Evolutionary conservation across 2,329 filamentous ascomycete species (phyloP).

Genomic region (Aspergillus thermomutatus): DNA sequence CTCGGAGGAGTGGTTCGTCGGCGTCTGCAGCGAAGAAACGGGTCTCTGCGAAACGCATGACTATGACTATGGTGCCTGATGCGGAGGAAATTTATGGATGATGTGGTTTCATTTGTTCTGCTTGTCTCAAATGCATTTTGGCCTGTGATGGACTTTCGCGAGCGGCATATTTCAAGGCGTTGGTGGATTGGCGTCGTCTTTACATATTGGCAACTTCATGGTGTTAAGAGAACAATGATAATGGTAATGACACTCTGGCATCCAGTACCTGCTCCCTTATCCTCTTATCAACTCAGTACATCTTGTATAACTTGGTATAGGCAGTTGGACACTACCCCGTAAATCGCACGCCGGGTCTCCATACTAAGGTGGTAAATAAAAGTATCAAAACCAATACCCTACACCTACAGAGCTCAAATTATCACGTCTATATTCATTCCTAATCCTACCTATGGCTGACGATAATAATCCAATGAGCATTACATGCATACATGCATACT

Average conservation of each 20-base stretch:
- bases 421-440: neutral
- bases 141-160: neutral
- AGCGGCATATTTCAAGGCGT: neutral
- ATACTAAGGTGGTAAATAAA: neutral
- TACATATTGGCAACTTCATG: neutral
- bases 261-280: neutral
- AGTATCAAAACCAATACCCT: neutral
- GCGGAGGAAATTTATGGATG: slow-evolving; percentile 35
- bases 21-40: slow-evolving; percentile 20
- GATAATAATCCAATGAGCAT: neutral
- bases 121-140: neutral
- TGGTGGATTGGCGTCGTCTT: neutral
- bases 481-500: neutral
- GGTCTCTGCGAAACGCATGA: slow-evolving; percentile 23
- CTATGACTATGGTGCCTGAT: slow-evolving; percentile 36
- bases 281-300: neutral
- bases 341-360: no score
- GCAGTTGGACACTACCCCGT: neutral
- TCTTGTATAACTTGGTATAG: neutral
- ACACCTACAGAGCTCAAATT: neutral
- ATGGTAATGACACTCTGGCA: neutral
- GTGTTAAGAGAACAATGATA: neutral
- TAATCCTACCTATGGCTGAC: neutral
- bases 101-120: neutral
- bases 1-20: slow-evolving; percentile 12